A percentile compares a stretch with the other conserved stretches of the same genome.
phyloP scores from a whole-genome alignment of 306 rosid species.

The Fragaria ananassa region DNA sequence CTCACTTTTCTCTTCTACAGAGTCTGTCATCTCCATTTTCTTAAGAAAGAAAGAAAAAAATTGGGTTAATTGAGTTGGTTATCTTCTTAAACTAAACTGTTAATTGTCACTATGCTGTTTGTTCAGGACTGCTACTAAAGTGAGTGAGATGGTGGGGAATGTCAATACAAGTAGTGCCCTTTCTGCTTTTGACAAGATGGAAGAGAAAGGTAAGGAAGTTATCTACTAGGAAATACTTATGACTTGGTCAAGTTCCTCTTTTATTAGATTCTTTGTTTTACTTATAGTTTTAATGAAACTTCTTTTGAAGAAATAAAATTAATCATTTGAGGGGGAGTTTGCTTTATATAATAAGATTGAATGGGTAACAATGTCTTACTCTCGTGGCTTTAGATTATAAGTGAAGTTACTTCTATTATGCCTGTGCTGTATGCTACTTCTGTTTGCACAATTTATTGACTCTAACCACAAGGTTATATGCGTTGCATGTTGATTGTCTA shows the following conservation, averaged over 20 bases:
- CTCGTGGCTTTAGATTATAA: not conserved
- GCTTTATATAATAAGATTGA: not conserved
- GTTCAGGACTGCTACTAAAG: slow-evolving; percentile 85
- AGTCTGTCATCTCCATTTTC: slow-evolving; percentile 12
- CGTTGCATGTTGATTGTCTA: not conserved
- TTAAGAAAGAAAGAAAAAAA: not conserved
- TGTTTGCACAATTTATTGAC: not conserved
- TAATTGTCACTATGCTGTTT: slow-evolving; percentile 31
- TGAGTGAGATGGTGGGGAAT: slow-evolving; percentile 85
- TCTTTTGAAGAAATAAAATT: not conserved
- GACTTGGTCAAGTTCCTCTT: not conserved
- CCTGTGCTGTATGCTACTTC: not conserved
- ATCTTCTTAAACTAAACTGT: slow-evolving; percentile 20
- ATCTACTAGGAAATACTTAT: not conserved
- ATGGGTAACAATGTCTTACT: not conserved
- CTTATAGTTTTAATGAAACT: not conserved
- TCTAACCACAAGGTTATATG: not conserved
- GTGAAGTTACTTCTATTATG: not conserved
- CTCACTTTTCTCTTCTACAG: slow-evolving; percentile 16
- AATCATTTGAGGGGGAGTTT: not conserved
- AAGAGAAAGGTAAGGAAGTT: slow-evolving; percentile 77
- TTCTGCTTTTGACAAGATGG: slow-evolving; percentile 96
- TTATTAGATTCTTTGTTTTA: not conserved
- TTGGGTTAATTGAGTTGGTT: not conserved
- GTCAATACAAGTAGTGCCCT: slow-evolving; percentile 92